Conservation (phyloP, 768 basidiomycete genomes). For the Rubroboletus satanas region DNA sequence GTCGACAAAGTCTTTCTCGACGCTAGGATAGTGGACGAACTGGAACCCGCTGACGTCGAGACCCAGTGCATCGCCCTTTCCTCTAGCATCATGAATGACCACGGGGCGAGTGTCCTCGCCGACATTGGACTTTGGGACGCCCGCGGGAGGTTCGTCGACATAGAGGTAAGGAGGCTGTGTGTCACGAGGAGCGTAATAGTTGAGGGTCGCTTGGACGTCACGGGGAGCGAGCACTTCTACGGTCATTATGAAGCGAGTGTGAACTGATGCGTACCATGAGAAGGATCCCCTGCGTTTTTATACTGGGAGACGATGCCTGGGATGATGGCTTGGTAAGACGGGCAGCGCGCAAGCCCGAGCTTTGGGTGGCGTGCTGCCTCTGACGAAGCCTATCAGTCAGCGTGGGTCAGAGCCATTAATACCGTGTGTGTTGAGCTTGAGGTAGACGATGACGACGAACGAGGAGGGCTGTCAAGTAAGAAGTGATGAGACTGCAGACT, state of each 20-base stretch:
- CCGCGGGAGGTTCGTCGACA: conserved; percentile 27
- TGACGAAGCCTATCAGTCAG: conserved; percentile 9
- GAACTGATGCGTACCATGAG: not conserved
- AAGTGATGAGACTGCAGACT: not conserved
- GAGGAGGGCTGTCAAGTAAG: not conserved
- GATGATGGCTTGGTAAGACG: conserved; percentile 5
- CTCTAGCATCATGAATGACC: conserved; percentile 33
- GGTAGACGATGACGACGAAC: not conserved
- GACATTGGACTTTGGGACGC: conserved; percentile 30
- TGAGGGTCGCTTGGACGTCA: conserved; percentile 37
- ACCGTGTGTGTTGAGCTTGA: not conserved
- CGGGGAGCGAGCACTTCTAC: conserved; percentile 27
- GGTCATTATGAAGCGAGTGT: conserved; percentile 9
- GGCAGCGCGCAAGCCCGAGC: not conserved
- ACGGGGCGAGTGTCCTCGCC: conserved; percentile 16
- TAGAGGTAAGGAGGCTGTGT: conserved; percentile 36
- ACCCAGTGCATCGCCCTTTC: conserved; percentile 24
- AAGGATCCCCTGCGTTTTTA: conserved; percentile 2
- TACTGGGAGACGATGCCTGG: not conserved
- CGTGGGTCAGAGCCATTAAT: not conserved
- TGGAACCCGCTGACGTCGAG: conserved; percentile 46
- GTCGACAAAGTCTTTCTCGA: conserved; percentile 38
- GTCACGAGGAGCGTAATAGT: conserved; percentile 31
- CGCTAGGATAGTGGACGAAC: conserved; percentile 31
- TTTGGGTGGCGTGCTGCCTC: conserved; percentile 11